Conservation (phyloP, 163 green algal species). For the Scenedesmus sp. region DNA sequence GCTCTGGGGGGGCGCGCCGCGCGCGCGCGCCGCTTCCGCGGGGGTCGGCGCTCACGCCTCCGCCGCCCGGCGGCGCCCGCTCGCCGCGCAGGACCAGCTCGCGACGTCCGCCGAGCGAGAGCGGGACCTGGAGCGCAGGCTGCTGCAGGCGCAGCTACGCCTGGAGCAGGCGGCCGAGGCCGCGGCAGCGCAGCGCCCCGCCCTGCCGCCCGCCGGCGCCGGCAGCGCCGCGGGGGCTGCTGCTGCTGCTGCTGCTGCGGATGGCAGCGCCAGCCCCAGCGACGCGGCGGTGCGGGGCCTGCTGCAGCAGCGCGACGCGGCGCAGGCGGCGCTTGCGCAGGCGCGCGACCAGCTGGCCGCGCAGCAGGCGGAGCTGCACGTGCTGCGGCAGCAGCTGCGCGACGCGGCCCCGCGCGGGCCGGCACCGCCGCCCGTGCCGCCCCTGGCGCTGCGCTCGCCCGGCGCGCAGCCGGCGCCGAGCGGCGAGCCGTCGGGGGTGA, state of each 20-base stretch:
- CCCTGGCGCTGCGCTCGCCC: not conserved
- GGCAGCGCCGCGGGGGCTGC: not conserved
- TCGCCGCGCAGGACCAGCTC: conserved; percentile 49
- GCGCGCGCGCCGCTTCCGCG: no score
- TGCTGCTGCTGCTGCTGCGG: conserved; percentile 21
- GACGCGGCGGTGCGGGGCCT: not conserved
- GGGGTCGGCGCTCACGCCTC: no score
- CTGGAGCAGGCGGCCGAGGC: conserved; percentile 45
- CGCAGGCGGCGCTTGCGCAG: conserved; percentile 12
- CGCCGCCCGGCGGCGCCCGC: not conserved
- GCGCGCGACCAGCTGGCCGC: conserved; percentile 16
- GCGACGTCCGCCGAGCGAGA: conserved; percentile 45
- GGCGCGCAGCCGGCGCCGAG: not conserved
- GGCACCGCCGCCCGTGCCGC: not conserved
- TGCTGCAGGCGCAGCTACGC: conserved; percentile 48
- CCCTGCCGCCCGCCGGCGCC: not conserved
- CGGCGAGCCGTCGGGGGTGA: not conserved
- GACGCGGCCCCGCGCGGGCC: not conserved
- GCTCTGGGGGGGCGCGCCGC: not conserved
- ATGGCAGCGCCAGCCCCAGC: not conserved
- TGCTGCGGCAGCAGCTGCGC: conserved; percentile 27
- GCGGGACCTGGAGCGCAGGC: conserved; percentile 49
- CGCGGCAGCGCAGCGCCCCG: not conserved
- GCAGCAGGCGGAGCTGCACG: conserved; percentile 26
- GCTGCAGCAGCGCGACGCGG: conserved; percentile 36